A percentile compares a stretch with the other conserved stretches of the same genome.
Conservation (phyloP, 768 basidiomycete genomes). For the Trametopsis cervina region DNA sequence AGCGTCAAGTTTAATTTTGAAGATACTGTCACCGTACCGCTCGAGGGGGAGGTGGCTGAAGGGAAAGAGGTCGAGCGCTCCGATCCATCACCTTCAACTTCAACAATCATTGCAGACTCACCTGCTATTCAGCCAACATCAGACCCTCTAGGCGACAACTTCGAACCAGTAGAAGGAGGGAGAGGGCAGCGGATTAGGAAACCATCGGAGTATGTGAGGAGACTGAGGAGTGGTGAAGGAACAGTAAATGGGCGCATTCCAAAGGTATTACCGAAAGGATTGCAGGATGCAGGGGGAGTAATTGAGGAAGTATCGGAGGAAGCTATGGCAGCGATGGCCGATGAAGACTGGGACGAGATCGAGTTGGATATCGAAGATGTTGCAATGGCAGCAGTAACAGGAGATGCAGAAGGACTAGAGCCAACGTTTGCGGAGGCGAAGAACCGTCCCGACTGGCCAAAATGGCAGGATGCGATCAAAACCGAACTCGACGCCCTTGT, state of each 20-base stretch:
- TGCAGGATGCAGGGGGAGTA: background rate
- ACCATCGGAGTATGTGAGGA: constrained; percentile 5
- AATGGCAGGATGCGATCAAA: constrained; percentile 12
- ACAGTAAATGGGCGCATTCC: background rate
- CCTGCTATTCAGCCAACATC: background rate
- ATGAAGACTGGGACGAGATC: background rate
- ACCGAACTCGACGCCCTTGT: constrained; percentile 10
- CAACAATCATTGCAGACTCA: background rate
- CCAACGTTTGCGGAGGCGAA: constrained; percentile 1
- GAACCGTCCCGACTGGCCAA: constrained; percentile 12
- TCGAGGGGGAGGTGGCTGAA: constrained; percentile 5
- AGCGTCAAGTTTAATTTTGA: background rate
- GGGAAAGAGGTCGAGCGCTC: too few species aligned
- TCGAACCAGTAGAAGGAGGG: too few species aligned
- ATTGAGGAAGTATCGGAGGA: background rate
- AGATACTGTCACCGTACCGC: background rate
- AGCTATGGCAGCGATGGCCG: constrained; percentile 1
- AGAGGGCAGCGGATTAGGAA: too few species aligned
- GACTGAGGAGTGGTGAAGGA: constrained; percentile 15
- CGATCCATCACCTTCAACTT: background rate
- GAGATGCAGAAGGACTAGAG: background rate
- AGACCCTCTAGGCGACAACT: too few species aligned
- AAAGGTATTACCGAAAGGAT: background rate
- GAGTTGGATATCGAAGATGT: background rate
- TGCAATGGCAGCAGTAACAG: background rate